phyloP scores from a whole-genome alignment of 768 basidiomycete genomes.

The Russula olivacea region DNA sequence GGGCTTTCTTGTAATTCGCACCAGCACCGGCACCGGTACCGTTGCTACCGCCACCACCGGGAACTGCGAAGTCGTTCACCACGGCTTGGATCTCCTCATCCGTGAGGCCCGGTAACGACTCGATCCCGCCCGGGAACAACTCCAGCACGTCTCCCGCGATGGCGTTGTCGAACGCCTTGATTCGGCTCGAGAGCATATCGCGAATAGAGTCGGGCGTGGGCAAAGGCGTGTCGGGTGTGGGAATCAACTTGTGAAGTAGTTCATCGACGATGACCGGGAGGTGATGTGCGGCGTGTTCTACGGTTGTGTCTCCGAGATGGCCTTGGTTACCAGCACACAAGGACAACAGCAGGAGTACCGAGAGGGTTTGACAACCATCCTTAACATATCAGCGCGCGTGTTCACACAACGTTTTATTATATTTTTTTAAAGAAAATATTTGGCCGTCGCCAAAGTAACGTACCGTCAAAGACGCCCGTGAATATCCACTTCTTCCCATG shows the following conservation, averaged over 20 bases:
- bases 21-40: slow-evolving; percentile 38
- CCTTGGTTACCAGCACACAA: slow-evolving; percentile 31
- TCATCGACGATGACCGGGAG: slow-evolving; percentile 39
- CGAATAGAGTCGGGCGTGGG: slow-evolving; percentile 35
- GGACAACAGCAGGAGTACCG: background rate
- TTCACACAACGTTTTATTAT: background rate
- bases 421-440: background rate
- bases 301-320: slow-evolving; percentile 45
- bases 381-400: background rate
- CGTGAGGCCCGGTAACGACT: slow-evolving; percentile 37
- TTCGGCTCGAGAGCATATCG: slow-evolving; percentile 34
- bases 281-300: slow-evolving; percentile 38
- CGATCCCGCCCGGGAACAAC: slow-evolving; percentile 50
- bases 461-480: slow-evolving; percentile 45
- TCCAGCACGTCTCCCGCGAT: slow-evolving; percentile 42
- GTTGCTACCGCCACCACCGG: slow-evolving; percentile 21
- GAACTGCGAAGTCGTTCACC: slow-evolving; percentile 57
- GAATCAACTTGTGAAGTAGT: slow-evolving; percentile 34
- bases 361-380: background rate
- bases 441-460: slow-evolving; percentile 12
- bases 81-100: slow-evolving; percentile 53
- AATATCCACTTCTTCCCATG: slow-evolving; percentile 39
- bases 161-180: slow-evolving; percentile 40
- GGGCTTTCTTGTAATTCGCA: slow-evolving; percentile 58
- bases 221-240: slow-evolving; percentile 23